Evolutionary conservation across 2,329 filamentous ascomycete genomes (phyloP), one percentile per base, ranked within the genome.

Genomic region (Neocucurbitaria cava): DNA sequence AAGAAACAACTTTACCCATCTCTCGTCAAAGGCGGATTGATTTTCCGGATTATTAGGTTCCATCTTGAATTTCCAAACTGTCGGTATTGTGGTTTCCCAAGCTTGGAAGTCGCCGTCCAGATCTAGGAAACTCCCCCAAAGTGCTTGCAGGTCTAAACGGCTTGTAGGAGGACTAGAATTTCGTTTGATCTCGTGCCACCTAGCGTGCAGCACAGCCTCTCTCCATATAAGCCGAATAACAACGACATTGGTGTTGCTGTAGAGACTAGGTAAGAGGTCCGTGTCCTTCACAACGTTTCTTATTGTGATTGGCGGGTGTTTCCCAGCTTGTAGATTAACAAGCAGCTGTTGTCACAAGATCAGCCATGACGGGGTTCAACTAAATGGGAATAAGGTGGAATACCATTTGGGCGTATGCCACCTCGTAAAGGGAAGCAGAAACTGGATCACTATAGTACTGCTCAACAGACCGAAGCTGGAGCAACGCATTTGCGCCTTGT

Each of bases 371-470:
- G n/a, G 43, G 36, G 41, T 20, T 48, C 21, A 33, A 49, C 35
- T 18, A 44, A 35, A 18, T 24, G 21, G 2, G 11, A 41, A 17
- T 36, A 41, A n/a, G 10, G 36, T 17, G 40, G 20, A 13, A 58
- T 60, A 66, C 67, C 64, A 70, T 66, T 52, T 68, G 69, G 3
- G 61, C 36, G 48, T 65, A 70, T 6, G 61, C 53, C 41, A 67
- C 61, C 55, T 73, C 67, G 47, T 70, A 73, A 2, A 73, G 38
- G 45, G 60, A 56, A 15, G 67, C 62, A 13, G 68, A 69, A 20
- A 69, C 48, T 1, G 59, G 50, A 17, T 70, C 62, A n/a, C 53
- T 62, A 38, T 62, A 69, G 36, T 61, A 69, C 15, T 69, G 46
- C 9, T 70, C 58, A 18, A 69, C 49, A 10, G 64, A 53, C 17